These are phyloP conservation scores for Sambucus nigra DNA, from an alignment of 129 eudicot species.

Conservation along the genomic window DNA sequence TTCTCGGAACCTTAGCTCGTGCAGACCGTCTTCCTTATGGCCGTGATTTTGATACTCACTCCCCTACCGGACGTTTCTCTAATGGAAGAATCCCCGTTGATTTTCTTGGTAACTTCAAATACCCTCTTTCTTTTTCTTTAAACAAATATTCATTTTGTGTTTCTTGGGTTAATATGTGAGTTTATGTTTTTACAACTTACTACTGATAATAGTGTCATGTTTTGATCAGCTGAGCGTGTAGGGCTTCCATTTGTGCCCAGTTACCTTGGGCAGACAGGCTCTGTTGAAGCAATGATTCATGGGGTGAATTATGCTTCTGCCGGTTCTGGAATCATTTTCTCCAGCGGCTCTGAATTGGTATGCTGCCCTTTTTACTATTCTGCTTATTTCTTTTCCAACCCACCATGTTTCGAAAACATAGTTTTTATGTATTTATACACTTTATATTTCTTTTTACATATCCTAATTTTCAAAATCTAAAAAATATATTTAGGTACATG, in stretches of 20 bases:
- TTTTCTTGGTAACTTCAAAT: slow-evolving; percentile 57
- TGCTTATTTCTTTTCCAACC: not conserved
- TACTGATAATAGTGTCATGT: not conserved
- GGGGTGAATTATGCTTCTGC: slow-evolving; percentile 96
- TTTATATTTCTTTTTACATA: no score
- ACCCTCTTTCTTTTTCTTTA: no score
- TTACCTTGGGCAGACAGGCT: slow-evolving; percentile 61
- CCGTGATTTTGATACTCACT: slow-evolving; percentile 80
- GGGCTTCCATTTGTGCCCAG: slow-evolving; percentile 82
- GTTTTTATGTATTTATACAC: no score
- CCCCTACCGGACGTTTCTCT: slow-evolving; percentile 78
- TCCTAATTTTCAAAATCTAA: no score
- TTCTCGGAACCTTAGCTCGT: slow-evolving; percentile 87
- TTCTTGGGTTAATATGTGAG: not conserved
- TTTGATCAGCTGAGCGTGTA: slow-evolving; percentile 49
- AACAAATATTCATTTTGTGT: no score
- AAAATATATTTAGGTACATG: no score
- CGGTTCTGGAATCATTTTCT: slow-evolving; percentile 91
- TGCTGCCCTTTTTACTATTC: not conserved
- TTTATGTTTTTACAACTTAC: not conserved
- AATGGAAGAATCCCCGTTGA: slow-evolving; percentile 91
- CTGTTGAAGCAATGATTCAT: slow-evolving; percentile 52
- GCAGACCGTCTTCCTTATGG: slow-evolving; percentile 93
- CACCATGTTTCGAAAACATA: no score
- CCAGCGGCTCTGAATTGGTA: slow-evolving; percentile 95